phyloP scores from a whole-genome alignment of 208 protist species.

The Porcisia hertigi region DNA sequence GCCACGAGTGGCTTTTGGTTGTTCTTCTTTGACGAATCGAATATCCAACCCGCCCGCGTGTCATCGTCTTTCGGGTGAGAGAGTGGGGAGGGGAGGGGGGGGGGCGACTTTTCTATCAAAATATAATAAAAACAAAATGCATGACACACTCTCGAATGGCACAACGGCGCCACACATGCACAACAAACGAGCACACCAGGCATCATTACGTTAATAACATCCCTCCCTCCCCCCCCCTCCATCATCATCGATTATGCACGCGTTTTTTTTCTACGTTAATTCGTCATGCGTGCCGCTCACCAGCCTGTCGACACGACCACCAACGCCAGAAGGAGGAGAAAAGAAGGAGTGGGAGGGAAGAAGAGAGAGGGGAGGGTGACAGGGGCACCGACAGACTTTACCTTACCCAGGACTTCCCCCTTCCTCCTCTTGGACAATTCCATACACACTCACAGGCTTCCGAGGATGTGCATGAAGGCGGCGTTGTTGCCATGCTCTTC shows the following conservation, averaged over 20 bases:
- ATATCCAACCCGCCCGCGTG: too few relatives aligned
- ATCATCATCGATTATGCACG: not conserved
- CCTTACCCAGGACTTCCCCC: not conserved
- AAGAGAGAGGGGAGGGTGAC: too few relatives aligned
- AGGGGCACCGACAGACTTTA: not conserved
- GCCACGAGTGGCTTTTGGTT: too few relatives aligned
- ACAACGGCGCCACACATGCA: not conserved
- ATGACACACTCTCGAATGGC: not conserved
- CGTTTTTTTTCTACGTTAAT: not conserved
- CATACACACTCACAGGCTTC: conserved; percentile 31
- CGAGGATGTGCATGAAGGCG: conserved; percentile 69
- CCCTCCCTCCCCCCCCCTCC: too few relatives aligned
- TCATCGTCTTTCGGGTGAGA: too few relatives aligned
- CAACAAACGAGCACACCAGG: not conserved
- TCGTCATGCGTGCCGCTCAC: not conserved
- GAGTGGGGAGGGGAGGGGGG: not conserved
- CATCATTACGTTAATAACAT: not conserved
- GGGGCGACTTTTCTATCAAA: not conserved
- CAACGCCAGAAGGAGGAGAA: too few relatives aligned
- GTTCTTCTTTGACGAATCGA: too few relatives aligned
- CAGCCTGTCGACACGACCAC: not conserved
- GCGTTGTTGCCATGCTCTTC: conserved; percentile 83
- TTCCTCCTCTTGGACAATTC: not conserved
- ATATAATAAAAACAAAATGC: not conserved
- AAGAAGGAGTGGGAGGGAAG: too few relatives aligned